A percentile compares a stretch with the other conserved stretches of the same genome.
Conservation (phyloP, 2,329 filamentous ascomycete species). For the Rutstroemia sp. region DNA sequence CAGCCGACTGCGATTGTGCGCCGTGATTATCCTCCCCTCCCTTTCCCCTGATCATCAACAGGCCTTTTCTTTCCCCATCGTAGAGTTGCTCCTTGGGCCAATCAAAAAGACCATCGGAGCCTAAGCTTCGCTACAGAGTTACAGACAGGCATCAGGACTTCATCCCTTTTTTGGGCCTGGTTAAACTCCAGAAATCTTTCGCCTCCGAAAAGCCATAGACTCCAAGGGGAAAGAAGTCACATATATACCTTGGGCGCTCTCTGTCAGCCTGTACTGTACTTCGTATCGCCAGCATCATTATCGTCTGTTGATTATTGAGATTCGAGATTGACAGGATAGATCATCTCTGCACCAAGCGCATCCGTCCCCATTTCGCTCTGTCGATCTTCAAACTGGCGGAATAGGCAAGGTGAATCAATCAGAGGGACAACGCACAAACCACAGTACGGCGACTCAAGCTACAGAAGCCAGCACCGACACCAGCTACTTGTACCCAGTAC, state of each 20-base stretch:
- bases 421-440: too few species aligned
- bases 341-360: too few species aligned
- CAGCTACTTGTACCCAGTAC: too few species aligned
- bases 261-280: too few species aligned
- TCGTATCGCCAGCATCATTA: too few species aligned
- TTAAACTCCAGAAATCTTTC: conserved; percentile 1
- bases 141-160: conserved; percentile 1
- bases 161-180: conserved; percentile 7
- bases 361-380: too few species aligned
- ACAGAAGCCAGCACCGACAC: too few species aligned
- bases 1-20: neutral
- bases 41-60: neutral
- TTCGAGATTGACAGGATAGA: too few species aligned
- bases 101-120: neutral
- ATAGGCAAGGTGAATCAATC: too few species aligned
- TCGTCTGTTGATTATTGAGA: too few species aligned
- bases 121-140: conserved; percentile 2
- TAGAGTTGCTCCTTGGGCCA: neutral
- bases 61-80: neutral
- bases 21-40: neutral
- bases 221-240: neutral
- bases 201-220: neutral
- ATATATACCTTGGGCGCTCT: neutral
- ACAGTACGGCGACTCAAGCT: too few species aligned
- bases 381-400: too few species aligned